Conservation (phyloP, 2,329 filamentous ascomycete genomes). For the Apiospora malaysiana region DNA sequence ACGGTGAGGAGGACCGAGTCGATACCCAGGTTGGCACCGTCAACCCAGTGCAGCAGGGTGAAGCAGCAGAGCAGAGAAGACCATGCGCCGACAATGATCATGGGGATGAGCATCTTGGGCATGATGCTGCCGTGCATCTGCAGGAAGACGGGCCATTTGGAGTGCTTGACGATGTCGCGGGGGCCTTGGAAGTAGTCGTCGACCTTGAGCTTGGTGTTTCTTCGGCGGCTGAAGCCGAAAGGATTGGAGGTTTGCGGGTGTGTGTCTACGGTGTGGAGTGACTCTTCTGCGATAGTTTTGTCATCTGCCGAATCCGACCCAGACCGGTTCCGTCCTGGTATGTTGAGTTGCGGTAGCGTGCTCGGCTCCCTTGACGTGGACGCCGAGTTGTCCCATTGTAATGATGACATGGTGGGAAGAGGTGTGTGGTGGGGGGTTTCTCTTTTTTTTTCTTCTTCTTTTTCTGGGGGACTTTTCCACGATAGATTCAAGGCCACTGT, state of each 20-base stretch:
- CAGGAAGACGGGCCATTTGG: conserved; percentile 79
- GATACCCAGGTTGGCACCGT: conserved; percentile 54
- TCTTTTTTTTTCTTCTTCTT: neutral
- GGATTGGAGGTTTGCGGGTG: conserved; percentile 35
- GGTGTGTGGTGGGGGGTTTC: neutral
- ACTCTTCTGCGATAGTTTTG: neutral
- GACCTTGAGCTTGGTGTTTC: conserved; percentile 40
- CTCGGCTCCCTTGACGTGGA: neutral
- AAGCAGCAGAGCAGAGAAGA: conserved; percentile 68
- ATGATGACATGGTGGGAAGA: neutral
- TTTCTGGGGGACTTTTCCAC: neutral
- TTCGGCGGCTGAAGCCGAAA: conserved; percentile 38
- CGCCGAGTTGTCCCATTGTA: neutral
- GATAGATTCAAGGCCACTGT: neutral
- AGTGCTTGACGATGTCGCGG: conserved; percentile 57
- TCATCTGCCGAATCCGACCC: neutral
- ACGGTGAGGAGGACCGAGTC: conserved; percentile 78
- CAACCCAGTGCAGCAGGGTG: conserved; percentile 40
- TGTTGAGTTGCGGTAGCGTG: neutral
- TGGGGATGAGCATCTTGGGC: conserved; percentile 76
- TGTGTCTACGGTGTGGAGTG: neutral
- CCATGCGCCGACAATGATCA: conserved; percentile 66
- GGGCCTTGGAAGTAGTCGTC: conserved; percentile 52
- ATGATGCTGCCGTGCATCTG: conserved; percentile 76
- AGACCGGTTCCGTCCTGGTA: neutral